Percentiles rank a stretch among this genome's conserved stretches.
These are phyloP conservation scores for Naganishia kalamii DNA, from an alignment of 768 basidiomycete species.

Conservation along the genomic window DNA sequence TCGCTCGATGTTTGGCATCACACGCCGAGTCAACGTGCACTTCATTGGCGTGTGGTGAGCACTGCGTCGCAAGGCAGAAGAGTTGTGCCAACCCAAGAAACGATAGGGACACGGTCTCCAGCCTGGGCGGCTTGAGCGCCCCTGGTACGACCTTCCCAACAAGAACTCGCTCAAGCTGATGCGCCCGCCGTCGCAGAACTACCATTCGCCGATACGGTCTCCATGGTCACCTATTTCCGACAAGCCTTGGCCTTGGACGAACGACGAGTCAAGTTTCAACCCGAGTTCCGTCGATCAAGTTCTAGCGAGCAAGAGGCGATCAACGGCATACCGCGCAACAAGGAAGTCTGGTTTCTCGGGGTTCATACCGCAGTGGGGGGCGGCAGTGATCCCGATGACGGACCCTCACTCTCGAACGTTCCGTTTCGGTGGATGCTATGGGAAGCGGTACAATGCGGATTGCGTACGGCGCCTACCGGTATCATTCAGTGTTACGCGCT, in stretches of 20 bases:
- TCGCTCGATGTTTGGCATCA: background rate
- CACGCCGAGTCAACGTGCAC: background rate
- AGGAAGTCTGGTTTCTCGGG: slow-evolving; percentile 28
- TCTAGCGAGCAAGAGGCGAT: background rate
- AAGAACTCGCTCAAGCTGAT: no score
- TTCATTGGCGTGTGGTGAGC: slow-evolving; percentile 19
- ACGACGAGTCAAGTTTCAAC: slow-evolving; percentile 35
- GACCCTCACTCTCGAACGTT: slow-evolving; percentile 22
- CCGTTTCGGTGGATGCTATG: slow-evolving; percentile 35
- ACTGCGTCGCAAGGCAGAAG: background rate
- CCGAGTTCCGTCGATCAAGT: slow-evolving; percentile 27
- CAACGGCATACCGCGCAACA: background rate
- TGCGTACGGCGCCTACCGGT: slow-evolving; percentile 3
- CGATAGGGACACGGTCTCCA: slow-evolving; percentile 32
- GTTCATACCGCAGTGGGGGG: slow-evolving; percentile 25
- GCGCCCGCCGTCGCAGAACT: no score
- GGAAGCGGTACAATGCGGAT: slow-evolving; percentile 28
- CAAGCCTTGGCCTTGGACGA: slow-evolving; percentile 42
- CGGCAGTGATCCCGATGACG: background rate
- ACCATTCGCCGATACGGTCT: slow-evolving; percentile 27
- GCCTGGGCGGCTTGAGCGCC: slow-evolving; percentile 25
- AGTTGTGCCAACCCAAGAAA: background rate
- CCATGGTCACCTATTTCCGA: slow-evolving; percentile 32
- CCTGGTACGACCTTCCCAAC: no score
- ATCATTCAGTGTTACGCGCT: background rate